Base-by-base conservation (phyloP, 1,139 yeast species). In the Yamadazyma epiphylla region DNA sequence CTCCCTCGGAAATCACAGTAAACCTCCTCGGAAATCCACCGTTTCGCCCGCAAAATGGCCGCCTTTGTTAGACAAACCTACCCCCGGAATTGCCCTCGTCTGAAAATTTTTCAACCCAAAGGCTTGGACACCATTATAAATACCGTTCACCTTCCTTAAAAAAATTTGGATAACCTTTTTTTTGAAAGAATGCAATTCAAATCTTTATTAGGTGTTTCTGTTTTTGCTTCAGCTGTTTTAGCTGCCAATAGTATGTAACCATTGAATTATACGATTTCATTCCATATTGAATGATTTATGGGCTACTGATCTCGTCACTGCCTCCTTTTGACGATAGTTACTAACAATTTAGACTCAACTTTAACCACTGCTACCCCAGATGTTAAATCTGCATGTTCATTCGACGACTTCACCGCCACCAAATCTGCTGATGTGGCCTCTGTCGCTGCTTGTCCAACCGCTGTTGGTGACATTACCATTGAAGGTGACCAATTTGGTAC, bases 391-490 rank as follows among this genome's bases (percentile, higher is more conserved):
- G 74, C 69, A 24, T 75, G 81, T 64, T 68, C 78, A 13, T 74
- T 74, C 64, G 49, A 54, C 23, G 58, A 55, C 38, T 69, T 61
- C 57, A 81, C 91, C 30, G 88, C 85, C 44, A 77, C 91, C 38
- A 77, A 80, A 29, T 87, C 89, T 59, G 53, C 83, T 23, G 89
- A 87, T 46, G 77, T 91, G 54, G 94, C 85, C 50, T 55, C 64
- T 26, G 74, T 84, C 41, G 64, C 85, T 36, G 70, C 78, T 27
- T 91, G 98, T 78, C 61, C 76, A 28, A 83, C 89, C 42, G 74
- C 89, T 45, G 74, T 74, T 42, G 97, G 96, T 69, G 81, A 81
- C 57, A 65, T 91, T 51, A 61, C 70, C 60, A 70, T 91, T 54
- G 54, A 74, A 38, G 87, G 89, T 64, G 60, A 53, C 35, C 60